phyloP scores from a whole-genome alignment of 2,329 filamentous ascomycete genomes.

The Conoideocrella luteorostrata region DNA sequence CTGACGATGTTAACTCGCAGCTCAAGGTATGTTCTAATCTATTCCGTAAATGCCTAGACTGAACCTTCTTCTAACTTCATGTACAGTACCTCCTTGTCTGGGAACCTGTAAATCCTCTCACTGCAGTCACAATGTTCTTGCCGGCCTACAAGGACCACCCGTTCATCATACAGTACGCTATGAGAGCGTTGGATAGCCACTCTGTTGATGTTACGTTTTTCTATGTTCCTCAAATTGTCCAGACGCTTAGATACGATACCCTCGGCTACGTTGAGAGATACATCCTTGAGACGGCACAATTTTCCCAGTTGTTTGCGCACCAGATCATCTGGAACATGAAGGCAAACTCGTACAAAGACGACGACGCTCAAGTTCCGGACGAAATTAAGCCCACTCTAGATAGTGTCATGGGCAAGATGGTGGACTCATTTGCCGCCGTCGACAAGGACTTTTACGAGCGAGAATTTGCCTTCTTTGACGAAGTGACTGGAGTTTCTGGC shows the following conservation, averaged over 20 bases:
- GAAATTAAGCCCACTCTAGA: conserved; percentile 90
- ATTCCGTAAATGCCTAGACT: not conserved
- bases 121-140: conserved; percentile 87
- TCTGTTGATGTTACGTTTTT: conserved; percentile 98
- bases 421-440: conserved; percentile 69
- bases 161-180: conserved; percentile 91
- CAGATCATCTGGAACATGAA: conserved; percentile 99
- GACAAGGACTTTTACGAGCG: conserved; percentile 86
- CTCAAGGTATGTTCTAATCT: conserved; percentile 57
- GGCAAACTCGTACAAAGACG: conserved; percentile 96
- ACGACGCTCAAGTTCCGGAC: conserved; percentile 84
- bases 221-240: conserved; percentile 96
- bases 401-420: conserved; percentile 77
- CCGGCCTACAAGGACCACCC: conserved; percentile 88
- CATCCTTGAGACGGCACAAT: conserved; percentile 92
- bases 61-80: conserved; percentile 14
- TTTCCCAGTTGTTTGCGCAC: conserved; percentile 97
- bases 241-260: conserved; percentile 85
- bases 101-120: conserved; percentile 86
- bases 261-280: conserved; percentile 94
- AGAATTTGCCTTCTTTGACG: conserved; percentile 97
- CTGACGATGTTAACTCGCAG: conserved; percentile 69
- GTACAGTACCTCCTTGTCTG: conserved; percentile 83
- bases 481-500: conserved; percentile 91
- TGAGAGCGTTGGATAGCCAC: conserved; percentile 89